A percentile compares a stretch with the other conserved stretches of the same genome.
Conservation (phyloP, 1,284 basidiomycete genomes). For the Ganoderma lucidum region DNA sequence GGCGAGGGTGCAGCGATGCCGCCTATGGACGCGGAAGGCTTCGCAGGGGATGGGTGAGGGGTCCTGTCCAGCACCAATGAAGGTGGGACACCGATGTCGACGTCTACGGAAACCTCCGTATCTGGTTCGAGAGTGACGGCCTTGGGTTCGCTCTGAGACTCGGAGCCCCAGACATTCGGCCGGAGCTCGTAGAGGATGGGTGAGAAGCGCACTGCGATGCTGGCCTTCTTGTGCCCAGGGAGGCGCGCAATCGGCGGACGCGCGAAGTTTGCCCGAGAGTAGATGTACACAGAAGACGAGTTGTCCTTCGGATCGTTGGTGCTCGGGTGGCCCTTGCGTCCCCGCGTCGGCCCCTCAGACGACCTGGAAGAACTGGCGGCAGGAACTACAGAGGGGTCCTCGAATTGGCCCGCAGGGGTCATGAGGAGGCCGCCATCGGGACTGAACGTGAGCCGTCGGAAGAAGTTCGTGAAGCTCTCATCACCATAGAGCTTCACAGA, state of each 20-base stretch:
- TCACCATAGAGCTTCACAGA: conserved; percentile 89
- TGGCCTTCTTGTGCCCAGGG: conserved; percentile 96
- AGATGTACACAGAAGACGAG: conserved; percentile 88
- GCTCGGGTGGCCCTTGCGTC: conserved; percentile 58
- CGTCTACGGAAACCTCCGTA: conserved; percentile 72
- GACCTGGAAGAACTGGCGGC: conserved; percentile 44
- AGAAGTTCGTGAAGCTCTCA: conserved; percentile 96
- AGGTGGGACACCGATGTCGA: conserved; percentile 45
- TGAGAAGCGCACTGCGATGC: conserved; percentile 93
- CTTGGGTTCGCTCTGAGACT: conserved; percentile 52
- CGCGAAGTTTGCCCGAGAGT: conserved; percentile 93
- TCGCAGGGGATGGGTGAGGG: conserved; percentile 28
- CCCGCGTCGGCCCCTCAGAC: conserved; percentile 56
- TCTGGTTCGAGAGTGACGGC: conserved; percentile 72
- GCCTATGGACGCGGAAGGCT: conserved; percentile 19
- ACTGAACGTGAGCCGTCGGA: conserved; percentile 92
- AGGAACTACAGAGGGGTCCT: conserved; percentile 79
- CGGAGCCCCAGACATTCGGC: conserved; percentile 56
- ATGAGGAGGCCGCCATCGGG: conserved; percentile 93
- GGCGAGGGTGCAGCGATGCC: conserved; percentile 46
- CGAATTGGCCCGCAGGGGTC: conserved; percentile 96
- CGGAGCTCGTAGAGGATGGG: conserved; percentile 93
- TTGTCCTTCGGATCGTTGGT: conserved; percentile 45
- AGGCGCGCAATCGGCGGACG: conserved; percentile 93
- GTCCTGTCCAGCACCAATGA: conserved; percentile 25